Percentiles rank a stretch among this genome's conserved stretches.
Conservation (phyloP, 2,329 filamentous ascomycete species). For the Parastagonospora avenae region DNA sequence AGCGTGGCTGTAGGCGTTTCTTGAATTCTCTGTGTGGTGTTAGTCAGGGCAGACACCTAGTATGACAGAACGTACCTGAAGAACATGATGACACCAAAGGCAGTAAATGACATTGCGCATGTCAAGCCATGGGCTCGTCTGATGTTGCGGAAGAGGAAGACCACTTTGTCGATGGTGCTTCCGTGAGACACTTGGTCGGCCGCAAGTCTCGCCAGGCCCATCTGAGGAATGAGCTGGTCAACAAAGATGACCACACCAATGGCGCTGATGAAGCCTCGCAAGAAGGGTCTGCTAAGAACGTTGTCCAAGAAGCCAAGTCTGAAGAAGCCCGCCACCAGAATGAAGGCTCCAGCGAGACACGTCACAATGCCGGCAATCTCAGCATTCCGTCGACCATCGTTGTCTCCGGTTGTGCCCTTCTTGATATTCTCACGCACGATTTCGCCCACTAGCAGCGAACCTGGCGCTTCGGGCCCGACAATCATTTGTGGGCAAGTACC, state of each 20-base stretch:
- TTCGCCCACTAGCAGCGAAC: conserved; percentile 85
- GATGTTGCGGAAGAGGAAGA: conserved; percentile 75
- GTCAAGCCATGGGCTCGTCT: conserved; percentile 74
- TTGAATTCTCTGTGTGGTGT: conserved; percentile 71
- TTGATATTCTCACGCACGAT: conserved; percentile 81
- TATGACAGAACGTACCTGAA: conserved; percentile 64
- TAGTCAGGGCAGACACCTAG: conserved; percentile 4
- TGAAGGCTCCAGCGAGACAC: conserved; percentile 83
- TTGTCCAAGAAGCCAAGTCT: conserved; percentile 92
- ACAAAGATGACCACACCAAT: conserved; percentile 96
- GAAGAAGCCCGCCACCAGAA: conserved; percentile 83
- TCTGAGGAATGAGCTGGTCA: conserved; percentile 89
- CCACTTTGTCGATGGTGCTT: conserved; percentile 82
- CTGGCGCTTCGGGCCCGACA: conserved; percentile 92
- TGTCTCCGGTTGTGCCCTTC: conserved; percentile 65
- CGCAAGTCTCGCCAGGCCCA: conserved; percentile 74
- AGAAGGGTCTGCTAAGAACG: conserved; percentile 87
- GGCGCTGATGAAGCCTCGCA: conserved; percentile 94
- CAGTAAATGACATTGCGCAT: conserved; percentile 73
- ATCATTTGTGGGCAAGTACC: conserved; percentile 93
- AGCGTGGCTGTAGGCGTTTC: conserved; percentile 76
- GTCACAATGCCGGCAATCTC: conserved; percentile 87
- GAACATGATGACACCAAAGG: conserved; percentile 89
- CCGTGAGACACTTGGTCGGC: conserved; percentile 77
- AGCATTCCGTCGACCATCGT: conserved; percentile 74